Base-by-base conservation (phyloP, 495 filamentous ascomycete species). In the Terfezia claveryi region DNA sequence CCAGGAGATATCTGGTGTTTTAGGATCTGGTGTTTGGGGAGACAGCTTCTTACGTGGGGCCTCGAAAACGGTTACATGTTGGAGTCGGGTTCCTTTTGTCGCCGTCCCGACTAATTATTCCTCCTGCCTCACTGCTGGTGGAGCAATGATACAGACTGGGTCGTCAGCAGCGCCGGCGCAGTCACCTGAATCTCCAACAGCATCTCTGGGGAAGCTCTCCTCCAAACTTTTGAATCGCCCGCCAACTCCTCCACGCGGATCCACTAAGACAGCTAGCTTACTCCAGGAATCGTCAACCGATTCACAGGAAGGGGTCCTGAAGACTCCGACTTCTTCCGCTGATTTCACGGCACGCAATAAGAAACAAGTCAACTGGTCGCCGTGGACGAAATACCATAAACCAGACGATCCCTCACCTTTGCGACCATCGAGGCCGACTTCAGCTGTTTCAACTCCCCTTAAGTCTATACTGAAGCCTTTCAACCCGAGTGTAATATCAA, bases 391-490 rank as follows among this genome's bases (percentile, higher is more conserved):
- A 54, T 85, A 83, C 69, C 79, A 79, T 58, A 80, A 81, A 52
- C 69, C 75, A 58, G 64, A 71, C 59, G 65, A 74, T 59, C 58
- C 68, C 69, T 46, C 41, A 3, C 41, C 41, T 2, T 20, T 14
- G 17, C 41, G 41, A 46, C 14, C 44, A 71, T 72, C 59, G 12
- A 53, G 60, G n/a, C 58, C 65, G 61, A 27, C n/a, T 27, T 12
- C 12, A 27, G 51, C 67, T 72, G 6, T 20, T 27, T 12, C 12
- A 27, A 51, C 67, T 72, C 32, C 76, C 73, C 61, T 77, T 23
- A 94, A 89, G 62, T 89, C 87, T 2, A 95, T 98, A 55, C 74
- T 98, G 51, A 98, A 96, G 67, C 64, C 73, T 17, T 71, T 67
- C 32, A 74, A 70, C 1, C 64, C 52, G 57, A 70, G 49, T 66